phyloP scores from a whole-genome alignment of 768 basidiomycete genomes.

The Panaeolus cyanescens region DNA sequence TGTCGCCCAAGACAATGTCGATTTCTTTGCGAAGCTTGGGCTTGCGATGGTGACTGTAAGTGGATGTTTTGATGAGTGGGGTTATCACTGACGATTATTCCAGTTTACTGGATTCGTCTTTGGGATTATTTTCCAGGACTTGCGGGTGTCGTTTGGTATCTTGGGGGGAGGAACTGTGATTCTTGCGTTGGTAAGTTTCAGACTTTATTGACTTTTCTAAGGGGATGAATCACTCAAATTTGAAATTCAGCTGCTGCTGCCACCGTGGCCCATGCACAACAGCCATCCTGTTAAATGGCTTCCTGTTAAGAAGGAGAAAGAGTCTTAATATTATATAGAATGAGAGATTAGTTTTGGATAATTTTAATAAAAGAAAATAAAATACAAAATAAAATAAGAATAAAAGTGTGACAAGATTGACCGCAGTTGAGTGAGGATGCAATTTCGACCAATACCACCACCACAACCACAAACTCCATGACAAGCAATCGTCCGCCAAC shows the following conservation, averaged over 20 bases:
- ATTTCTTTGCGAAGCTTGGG: slow-evolving; percentile 43
- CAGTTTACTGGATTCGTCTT: slow-evolving; percentile 57
- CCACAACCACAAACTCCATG: slow-evolving; percentile 21
- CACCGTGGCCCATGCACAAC: slow-evolving; percentile 73
- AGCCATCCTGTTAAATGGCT: slow-evolving; percentile 65
- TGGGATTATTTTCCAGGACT: slow-evolving; percentile 58
- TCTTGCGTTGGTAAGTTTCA: slow-evolving; percentile 42
- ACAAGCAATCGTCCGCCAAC: slow-evolving; percentile 11
- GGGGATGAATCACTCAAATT: slow-evolving; percentile 2
- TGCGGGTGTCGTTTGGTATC: slow-evolving; percentile 52
- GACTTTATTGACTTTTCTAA: neutral
- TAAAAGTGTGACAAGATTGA: neutral
- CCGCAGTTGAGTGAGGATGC: slow-evolving; percentile 1
- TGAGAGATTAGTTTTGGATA: neutral
- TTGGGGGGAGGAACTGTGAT: slow-evolving; percentile 41
- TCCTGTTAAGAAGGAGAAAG: slow-evolving; percentile 34
- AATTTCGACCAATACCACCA: slow-evolving; percentile 3
- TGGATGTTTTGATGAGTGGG: slow-evolving; percentile 26
- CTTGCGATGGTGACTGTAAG: slow-evolving; percentile 51
- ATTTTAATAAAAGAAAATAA: neutral
- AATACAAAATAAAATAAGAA: neutral
- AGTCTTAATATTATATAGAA: slow-evolving; percentile 5
- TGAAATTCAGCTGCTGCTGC: slow-evolving; percentile 52
- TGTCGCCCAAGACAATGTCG: slow-evolving; percentile 58
- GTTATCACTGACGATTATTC: neutral